Percentiles rank a stretch among this genome's conserved stretches.
These are phyloP conservation scores for Dioscorea zingiberensis DNA, from an alignment of 106 monocot species.

Conservation along the genomic window DNA sequence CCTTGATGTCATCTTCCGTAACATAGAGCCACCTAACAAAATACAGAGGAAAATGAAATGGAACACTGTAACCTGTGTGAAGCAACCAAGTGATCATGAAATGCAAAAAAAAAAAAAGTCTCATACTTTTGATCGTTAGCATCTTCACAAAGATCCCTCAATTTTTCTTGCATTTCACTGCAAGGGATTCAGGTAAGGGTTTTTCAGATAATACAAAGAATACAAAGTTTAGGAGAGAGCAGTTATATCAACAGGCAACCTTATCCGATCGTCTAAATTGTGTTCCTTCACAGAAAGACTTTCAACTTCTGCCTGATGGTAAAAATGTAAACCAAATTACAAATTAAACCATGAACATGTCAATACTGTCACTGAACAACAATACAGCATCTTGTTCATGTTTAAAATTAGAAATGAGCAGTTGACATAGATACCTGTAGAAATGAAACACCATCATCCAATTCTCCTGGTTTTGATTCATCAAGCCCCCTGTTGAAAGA, in stretches of 20 bases:
- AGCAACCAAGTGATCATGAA: no score
- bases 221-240: no score
- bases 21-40: slow-evolving; percentile 57
- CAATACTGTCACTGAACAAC: no score
- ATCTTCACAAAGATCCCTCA: slow-evolving; percentile 35
- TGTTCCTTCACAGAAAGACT: slow-evolving; percentile 55
- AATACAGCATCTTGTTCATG: no score
- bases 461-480: slow-evolving; percentile 43
- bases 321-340: no score
- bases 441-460: slow-evolving; percentile 42
- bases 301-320: slow-evolving; percentile 63
- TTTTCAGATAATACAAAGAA: no score
- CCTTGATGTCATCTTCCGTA: slow-evolving; percentile 62
- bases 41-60: no score
- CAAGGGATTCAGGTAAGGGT: slow-evolving; percentile 5
- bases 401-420: neutral
- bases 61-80: neutral
- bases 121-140: slow-evolving; percentile 43
- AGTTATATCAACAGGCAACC: slow-evolving; percentile 22
- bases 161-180: slow-evolving; percentile 56
- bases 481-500: slow-evolving; percentile 51
- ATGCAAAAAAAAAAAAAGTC: neutral
- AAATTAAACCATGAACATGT: no score
- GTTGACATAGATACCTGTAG: slow-evolving; percentile 41
- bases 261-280: slow-evolving; percentile 61